These are phyloP conservation scores for Phaeodactylum tricornutum DNA, from an alignment of 108 stramenopile species.

Conservation along the genomic window DNA sequence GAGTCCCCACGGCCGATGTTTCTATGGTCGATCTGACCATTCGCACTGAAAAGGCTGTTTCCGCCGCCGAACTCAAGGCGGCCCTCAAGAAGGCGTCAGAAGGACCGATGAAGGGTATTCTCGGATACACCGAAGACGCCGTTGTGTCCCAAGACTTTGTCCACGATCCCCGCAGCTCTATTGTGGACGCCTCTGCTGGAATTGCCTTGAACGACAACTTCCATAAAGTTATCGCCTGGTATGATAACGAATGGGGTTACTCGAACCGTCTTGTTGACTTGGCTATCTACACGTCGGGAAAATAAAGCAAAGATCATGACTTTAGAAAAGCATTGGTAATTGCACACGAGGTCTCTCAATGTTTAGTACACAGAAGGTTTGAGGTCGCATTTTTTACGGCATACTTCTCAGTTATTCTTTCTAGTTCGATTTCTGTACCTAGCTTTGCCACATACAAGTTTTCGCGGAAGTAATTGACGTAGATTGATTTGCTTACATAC, in stretches of 20 bases:
- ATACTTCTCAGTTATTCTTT: too few relatives aligned
- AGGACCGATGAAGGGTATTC: slow-evolving; percentile 83
- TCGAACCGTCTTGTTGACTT: slow-evolving; percentile 91
- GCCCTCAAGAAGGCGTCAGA: slow-evolving; percentile 91
- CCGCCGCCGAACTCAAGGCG: slow-evolving; percentile 79
- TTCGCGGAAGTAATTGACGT: too few relatives aligned
- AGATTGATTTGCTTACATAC: too few relatives aligned
- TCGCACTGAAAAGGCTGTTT: slow-evolving; percentile 79
- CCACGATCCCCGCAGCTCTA: slow-evolving; percentile 71
- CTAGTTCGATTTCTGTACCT: too few relatives aligned
- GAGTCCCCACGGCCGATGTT: slow-evolving; percentile 94
- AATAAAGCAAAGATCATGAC: slow-evolving; percentile 18
- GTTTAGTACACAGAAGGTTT: too few relatives aligned
- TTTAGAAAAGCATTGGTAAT: too few relatives aligned
- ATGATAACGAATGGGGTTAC: slow-evolving; percentile 86
- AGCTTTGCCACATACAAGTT: too few relatives aligned
- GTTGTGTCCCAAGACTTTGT: slow-evolving; percentile 95
- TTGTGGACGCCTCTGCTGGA: slow-evolving; percentile 88
- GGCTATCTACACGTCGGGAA: slow-evolving; percentile 31
- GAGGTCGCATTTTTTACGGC: too few relatives aligned
- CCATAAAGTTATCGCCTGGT: slow-evolving; percentile 98
- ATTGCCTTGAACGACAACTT: slow-evolving; percentile 91
- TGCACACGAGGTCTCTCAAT: too few relatives aligned
- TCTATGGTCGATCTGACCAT: slow-evolving; percentile 95
- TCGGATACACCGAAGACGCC: slow-evolving; percentile 90